Evolutionary conservation across 2,329 filamentous ascomycete species (phyloP), one percentile per base, ranked within the genome.

Genomic region (Colletotrichum sp.): DNA sequence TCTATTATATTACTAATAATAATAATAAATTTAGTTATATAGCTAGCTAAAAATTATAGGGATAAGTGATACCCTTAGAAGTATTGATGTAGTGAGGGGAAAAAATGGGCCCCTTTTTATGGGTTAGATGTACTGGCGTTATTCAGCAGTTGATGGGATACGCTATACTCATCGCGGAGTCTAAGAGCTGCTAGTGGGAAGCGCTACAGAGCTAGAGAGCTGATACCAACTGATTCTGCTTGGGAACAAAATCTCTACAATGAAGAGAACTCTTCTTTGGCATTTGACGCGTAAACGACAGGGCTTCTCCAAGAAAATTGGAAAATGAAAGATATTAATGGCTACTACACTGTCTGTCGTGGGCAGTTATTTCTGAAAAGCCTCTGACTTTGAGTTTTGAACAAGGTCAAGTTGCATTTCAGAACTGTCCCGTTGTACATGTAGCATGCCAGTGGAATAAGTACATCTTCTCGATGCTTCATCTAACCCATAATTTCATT

Each of bases 261-360:
- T n/a, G 18, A 6, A 43, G 18, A n/a, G 3, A 43, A 12, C 18
- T n/a, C 18, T 4, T 6, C 18, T n/a, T n/a, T 43, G 39, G 39
- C 9, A 6, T 43, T n/a, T 43, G 39, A 10, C 9, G 18, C 18
- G 9, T 10, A n/a, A 43, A n/a, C 39, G 18, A 6, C 39, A 9
- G 8, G 18, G 39, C 0, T 43, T 43, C 18, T 43, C 9, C 39
- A 12, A n/a, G 39, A 10, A 0, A 5, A 4, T 6, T n/a, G 18
- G 4, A n/a, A 21, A 21, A 4, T 7, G 43, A 48, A 48, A 48
- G 10, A 48, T 3, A 10, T 18, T 48, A 1, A 13, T 13, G 10
- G 43, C 2, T 48, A 4, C n/a, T 7, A 7, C n/a, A 21, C 0
- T 4, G 5, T 48, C n/a, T 21, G n/a, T 13, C 0, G 10, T 13